Conservation (phyloP, 2,329 filamentous ascomycete species). For the Ophiostoma ulmi region DNA sequence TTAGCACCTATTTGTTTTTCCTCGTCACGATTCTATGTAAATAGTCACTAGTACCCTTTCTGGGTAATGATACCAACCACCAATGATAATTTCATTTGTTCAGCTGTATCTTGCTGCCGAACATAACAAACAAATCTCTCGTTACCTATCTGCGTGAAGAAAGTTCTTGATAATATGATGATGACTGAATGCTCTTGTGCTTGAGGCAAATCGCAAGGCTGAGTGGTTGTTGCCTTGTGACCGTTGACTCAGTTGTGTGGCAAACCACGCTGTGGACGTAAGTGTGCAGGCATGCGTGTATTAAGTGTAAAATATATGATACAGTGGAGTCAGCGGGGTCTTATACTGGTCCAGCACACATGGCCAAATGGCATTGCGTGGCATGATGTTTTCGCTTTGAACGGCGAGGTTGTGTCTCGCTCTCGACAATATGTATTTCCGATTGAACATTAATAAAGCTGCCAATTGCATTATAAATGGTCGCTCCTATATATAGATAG, state of each 20-base stretch:
- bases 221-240: background rate
- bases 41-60: conserved; percentile 9
- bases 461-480: too few species aligned
- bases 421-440: background rate
- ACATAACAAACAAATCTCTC: background rate
- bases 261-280: background rate
- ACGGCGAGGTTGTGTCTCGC: background rate
- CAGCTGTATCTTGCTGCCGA: background rate
- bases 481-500: too few species aligned
- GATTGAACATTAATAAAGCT: too few species aligned
- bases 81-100: background rate
- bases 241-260: background rate
- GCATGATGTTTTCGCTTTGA: background rate
- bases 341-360: background rate
- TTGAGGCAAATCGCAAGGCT: background rate
- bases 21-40: conserved; percentile 2
- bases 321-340: background rate
- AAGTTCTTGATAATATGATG: too few species aligned
- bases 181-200: too few species aligned
- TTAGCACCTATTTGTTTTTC: background rate
- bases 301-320: background rate
- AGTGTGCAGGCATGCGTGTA: background rate
- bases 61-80: conserved; percentile 17
- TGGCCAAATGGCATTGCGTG: background rate
- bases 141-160: background rate